Evolutionary conservation across 371 early-diverging fungal species (phyloP).

Genomic region (Blastocladiella emersonii): DNA sequence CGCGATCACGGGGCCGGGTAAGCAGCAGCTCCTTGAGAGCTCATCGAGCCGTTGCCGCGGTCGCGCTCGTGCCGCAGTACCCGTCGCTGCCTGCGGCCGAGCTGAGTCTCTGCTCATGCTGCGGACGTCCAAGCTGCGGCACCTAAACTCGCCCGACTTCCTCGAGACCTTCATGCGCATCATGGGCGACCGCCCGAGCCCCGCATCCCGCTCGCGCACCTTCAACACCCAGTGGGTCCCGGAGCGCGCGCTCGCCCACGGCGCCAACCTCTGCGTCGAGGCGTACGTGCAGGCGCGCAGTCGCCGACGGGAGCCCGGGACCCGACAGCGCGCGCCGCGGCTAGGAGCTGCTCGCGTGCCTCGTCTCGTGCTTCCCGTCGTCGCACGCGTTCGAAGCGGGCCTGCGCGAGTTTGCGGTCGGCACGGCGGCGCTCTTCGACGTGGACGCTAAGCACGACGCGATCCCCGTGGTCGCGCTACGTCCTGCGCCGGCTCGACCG

Average conservation of each 20-base stretch:
- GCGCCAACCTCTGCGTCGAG: slow-evolving; percentile 75
- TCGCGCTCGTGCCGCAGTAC: too few species aligned
- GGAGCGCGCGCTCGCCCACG: slow-evolving; percentile 54
- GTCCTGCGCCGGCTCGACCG: slow-evolving; percentile 46
- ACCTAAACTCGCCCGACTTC: slow-evolving; percentile 69
- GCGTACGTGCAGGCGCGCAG: slow-evolving; percentile 87
- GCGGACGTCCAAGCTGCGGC: slow-evolving; percentile 53
- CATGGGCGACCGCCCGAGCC: slow-evolving; percentile 54
- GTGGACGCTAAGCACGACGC: slow-evolving; percentile 10
- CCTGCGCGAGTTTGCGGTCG: slow-evolving; percentile 51
- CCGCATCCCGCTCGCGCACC: neutral
- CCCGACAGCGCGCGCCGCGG: slow-evolving; percentile 56
- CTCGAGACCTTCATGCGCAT: slow-evolving; percentile 69
- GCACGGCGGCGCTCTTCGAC: neutral
- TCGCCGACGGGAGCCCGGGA: slow-evolving; percentile 67
- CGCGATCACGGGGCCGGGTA: too few species aligned
- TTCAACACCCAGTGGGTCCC: slow-evolving; percentile 61
- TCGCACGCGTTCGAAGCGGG: slow-evolving; percentile 77
- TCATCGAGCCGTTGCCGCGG: too few species aligned
- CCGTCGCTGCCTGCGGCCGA: too few species aligned
- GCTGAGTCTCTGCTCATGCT: slow-evolving; percentile 72
- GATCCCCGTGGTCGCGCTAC: slow-evolving; percentile 41
- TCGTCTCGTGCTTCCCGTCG: slow-evolving; percentile 75
- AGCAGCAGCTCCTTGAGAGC: too few species aligned
- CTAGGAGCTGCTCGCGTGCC: slow-evolving; percentile 71